These are phyloP conservation scores for Speleostelium caveatum DNA, from an alignment of 78 protist genomes.

Conservation along the genomic window DNA sequence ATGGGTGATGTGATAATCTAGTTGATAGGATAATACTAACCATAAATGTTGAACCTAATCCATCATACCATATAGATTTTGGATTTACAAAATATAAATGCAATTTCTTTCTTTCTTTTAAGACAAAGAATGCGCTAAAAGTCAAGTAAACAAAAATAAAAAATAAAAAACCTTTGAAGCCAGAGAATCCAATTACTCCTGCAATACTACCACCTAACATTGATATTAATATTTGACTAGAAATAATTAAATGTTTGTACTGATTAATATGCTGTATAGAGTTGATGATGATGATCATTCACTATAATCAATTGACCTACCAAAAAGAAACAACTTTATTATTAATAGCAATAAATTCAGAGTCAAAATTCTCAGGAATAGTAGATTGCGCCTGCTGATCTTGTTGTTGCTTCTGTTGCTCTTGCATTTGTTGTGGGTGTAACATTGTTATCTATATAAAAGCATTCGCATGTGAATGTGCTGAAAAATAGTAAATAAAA, in stretches of 20 bases:
- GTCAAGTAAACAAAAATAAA: conserved; percentile 17
- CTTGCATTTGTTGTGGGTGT: conserved; percentile 49
- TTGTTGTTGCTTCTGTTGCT: conserved; percentile 29
- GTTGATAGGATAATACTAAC: background rate
- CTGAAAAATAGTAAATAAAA: too few species aligned
- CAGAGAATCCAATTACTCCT: conserved; percentile 32
- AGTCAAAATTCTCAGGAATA: conserved; percentile 26
- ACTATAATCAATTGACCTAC: background rate
- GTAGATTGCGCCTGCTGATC: background rate
- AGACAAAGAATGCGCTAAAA: conserved; percentile 7
- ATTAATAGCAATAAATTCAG: conserved; percentile 17
- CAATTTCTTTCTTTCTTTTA: conserved; percentile 17
- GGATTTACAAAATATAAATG: conserved; percentile 28
- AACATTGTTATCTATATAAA: too few species aligned
- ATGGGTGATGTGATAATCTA: background rate
- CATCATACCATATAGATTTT: conserved; percentile 34
- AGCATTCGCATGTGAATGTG: too few species aligned
- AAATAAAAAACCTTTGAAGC: conserved; percentile 1
- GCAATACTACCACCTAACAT: conserved; percentile 43
- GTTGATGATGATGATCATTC: background rate
- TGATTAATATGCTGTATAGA: background rate
- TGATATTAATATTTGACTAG: conserved; percentile 33
- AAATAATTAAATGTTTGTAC: background rate
- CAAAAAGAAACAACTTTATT: conserved; percentile 18
- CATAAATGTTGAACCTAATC: conserved; percentile 16